phyloP scores from a whole-genome alignment of 768 basidiomycete genomes.

The Pisolithus marmoratus region DNA sequence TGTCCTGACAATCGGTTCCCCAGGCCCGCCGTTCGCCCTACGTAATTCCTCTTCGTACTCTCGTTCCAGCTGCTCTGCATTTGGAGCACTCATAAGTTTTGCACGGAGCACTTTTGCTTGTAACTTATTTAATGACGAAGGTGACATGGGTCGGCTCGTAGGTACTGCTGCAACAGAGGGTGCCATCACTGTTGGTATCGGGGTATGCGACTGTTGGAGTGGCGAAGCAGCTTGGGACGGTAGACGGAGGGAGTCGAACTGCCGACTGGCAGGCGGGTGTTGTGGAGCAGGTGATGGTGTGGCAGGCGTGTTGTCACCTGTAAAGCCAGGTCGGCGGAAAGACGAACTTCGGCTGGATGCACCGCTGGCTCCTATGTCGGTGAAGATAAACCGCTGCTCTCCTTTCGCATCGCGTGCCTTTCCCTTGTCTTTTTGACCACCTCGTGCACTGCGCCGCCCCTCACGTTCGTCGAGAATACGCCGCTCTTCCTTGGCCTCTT shows the following conservation, averaged over 20 bases:
- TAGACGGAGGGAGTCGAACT: constrained; percentile 57
- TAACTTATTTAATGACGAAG: constrained; percentile 81
- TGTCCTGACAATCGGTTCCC: constrained; percentile 38
- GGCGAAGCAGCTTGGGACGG: constrained; percentile 58
- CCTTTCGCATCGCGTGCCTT: constrained; percentile 29
- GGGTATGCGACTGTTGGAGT: constrained; percentile 62
- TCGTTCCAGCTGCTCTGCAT: constrained; percentile 71
- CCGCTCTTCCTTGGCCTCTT: constrained; percentile 85
- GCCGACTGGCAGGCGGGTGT: constrained; percentile 38
- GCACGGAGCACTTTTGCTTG: constrained; percentile 93
- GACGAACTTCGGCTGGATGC: constrained; percentile 77
- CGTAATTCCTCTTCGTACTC: constrained; percentile 75
- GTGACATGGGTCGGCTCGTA: constrained; percentile 50
- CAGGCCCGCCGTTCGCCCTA: constrained; percentile 41
- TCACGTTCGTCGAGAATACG: constrained; percentile 81
- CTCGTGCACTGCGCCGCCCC: constrained; percentile 39
- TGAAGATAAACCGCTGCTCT: constrained; percentile 63
- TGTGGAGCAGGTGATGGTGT: constrained; percentile 46
- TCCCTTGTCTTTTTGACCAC: constrained; percentile 33
- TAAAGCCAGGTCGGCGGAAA: constrained; percentile 77
- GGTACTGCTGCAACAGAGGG: constrained; percentile 41
- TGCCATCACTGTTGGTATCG: constrained; percentile 88
- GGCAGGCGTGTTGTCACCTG: constrained; percentile 45
- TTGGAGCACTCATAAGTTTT: constrained; percentile 75
- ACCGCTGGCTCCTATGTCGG: constrained; percentile 55